Percentiles rank a stretch among this genome's conserved stretches.
Evolutionary conservation across 805 yeast species (phyloP).

Genomic region (Schwanniomyces vanrijiae): DNA sequence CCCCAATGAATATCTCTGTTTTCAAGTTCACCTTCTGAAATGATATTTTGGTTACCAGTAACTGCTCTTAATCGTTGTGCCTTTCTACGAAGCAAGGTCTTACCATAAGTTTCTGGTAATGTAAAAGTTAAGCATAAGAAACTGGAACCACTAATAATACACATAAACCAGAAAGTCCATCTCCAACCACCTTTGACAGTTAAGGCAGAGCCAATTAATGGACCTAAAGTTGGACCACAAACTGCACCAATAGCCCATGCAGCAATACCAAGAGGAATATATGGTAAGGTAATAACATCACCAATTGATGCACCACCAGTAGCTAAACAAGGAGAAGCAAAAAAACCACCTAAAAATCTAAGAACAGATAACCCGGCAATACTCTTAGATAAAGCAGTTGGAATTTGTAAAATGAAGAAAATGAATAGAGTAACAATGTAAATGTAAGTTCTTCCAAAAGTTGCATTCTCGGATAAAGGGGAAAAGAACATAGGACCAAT

Average conservation of each 20-base stretch:
- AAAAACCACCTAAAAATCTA: slow-evolving; percentile 53
- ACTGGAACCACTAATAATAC: slow-evolving; percentile 27
- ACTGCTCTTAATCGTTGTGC: slow-evolving; percentile 40
- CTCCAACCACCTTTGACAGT: slow-evolving; percentile 44
- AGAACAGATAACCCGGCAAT: slow-evolving; percentile 48
- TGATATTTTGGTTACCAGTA: slow-evolving; percentile 43
- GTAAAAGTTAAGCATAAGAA: slow-evolving; percentile 24
- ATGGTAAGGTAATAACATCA: slow-evolving; percentile 42
- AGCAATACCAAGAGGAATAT: slow-evolving; percentile 43
- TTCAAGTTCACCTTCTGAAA: slow-evolving; percentile 32
- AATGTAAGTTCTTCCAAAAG: slow-evolving; percentile 47
- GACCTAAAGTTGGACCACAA: slow-evolving; percentile 44
- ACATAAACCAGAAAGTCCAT: slow-evolving; percentile 55
- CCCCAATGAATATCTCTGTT: slow-evolving; percentile 6
- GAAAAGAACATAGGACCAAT: slow-evolving; percentile 55
- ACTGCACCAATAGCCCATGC: slow-evolving; percentile 52
- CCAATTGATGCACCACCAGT: slow-evolving; percentile 56
- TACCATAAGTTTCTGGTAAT: slow-evolving; percentile 48
- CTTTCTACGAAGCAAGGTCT: slow-evolving; percentile 42
- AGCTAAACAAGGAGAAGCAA: slow-evolving; percentile 52
- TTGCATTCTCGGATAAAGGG: slow-evolving; percentile 52
- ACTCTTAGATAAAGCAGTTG: slow-evolving; percentile 46
- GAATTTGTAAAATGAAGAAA: slow-evolving; percentile 50
- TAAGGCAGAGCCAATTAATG: slow-evolving; percentile 52
- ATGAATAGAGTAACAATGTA: slow-evolving; percentile 44